These are phyloP conservation scores for Alternaria infectoria DNA, from an alignment of 2,329 filamentous ascomycete species.

Conservation along the genomic window DNA sequence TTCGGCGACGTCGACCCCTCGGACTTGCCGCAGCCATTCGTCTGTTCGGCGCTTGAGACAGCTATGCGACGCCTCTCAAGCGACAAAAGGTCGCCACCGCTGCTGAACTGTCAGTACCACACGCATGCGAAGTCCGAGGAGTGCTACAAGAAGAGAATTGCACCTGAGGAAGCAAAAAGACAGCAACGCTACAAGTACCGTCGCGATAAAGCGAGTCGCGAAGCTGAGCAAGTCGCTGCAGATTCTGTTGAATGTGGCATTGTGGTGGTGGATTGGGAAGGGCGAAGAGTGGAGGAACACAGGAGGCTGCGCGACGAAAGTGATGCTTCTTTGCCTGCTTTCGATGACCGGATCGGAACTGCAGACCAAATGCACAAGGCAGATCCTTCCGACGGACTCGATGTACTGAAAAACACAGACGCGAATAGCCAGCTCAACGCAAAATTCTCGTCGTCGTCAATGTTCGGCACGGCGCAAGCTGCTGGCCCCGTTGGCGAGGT, in stretches of 20 bases:
- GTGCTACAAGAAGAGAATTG: constrained; percentile 12
- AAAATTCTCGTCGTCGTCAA: neutral
- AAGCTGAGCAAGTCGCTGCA: neutral
- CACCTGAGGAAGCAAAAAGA: neutral
- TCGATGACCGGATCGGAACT: neutral
- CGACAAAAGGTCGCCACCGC: neutral
- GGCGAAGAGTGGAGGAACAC: neutral
- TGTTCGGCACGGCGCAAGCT: neutral
- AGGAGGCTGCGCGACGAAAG: neutral
- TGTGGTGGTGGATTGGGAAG: constrained; percentile 1
- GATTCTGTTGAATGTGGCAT: neutral
- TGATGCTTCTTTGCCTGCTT: neutral
- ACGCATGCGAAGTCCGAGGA: constrained; percentile 1
- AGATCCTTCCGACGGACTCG: accelerated
- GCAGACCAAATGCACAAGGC: neutral
- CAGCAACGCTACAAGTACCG: neutral
- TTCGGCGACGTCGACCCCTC: neutral
- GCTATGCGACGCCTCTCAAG: constrained; percentile 1
- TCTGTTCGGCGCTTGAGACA: constrained; percentile 4
- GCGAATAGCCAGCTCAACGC: accelerated
- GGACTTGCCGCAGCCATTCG: constrained; percentile 1
- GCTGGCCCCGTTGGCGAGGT: neutral
- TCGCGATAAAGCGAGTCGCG: neutral
- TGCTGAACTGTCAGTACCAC: constrained; percentile 16
- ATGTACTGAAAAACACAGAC: accelerated